A percentile compares a stretch with the other conserved stretches of the same genome.
Evolutionary conservation across 768 basidiomycete genomes (phyloP).

Genomic region (Kwoniella europaea): DNA sequence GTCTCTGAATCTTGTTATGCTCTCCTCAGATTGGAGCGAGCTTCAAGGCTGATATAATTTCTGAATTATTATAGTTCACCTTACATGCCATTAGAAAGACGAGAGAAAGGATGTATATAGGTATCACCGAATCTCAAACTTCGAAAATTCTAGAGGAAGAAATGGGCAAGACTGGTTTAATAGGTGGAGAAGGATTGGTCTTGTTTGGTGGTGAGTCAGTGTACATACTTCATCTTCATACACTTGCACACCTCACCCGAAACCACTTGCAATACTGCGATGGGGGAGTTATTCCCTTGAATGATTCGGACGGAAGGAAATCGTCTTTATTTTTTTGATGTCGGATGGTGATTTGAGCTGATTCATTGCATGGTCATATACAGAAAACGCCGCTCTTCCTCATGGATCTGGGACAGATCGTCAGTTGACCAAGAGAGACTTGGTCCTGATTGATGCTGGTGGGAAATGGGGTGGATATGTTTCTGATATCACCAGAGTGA

Average conservation of each 20-base stretch:
- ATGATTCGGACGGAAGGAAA: neutral
- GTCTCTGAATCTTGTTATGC: too few species aligned
- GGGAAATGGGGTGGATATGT: constrained; percentile 74
- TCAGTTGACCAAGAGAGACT: constrained; percentile 65
- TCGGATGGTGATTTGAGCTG: neutral
- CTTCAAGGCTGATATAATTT: too few species aligned
- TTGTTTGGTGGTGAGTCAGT: constrained; percentile 76
- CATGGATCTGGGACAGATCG: constrained; percentile 80
- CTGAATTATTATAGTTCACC: constrained; percentile 75
- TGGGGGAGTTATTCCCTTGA: too few species aligned
- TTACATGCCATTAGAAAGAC: constrained; percentile 74
- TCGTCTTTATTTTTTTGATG: neutral
- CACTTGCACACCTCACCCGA: too few species aligned
- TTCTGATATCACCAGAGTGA: constrained; percentile 78
- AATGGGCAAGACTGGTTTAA: constrained; percentile 67
- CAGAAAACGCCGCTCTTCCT: constrained; percentile 84
- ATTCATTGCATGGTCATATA: neutral
- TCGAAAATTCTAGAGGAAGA: constrained; percentile 66
- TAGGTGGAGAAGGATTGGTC: constrained; percentile 67
- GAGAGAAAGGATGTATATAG: constrained; percentile 67
- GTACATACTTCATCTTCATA: neutral
- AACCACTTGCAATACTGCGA: too few species aligned
- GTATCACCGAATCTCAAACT: constrained; percentile 77
- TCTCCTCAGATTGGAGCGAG: too few species aligned
- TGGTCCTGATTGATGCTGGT: constrained; percentile 76